A percentile compares a stretch with the other conserved stretches of the same genome.
Conservation (phyloP, 257 asterid species). For the Mitragyna speciosa region DNA sequence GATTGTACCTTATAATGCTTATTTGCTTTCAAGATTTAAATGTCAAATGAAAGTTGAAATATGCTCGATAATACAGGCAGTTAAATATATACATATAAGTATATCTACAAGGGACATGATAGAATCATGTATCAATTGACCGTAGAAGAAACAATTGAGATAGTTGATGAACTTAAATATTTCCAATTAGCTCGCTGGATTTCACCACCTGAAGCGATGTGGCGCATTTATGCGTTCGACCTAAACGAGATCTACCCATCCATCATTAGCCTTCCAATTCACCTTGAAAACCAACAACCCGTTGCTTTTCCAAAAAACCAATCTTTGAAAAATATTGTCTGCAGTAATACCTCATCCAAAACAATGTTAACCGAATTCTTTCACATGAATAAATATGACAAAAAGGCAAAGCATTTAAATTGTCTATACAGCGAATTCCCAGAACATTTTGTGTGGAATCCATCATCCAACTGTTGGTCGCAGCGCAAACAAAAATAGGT, state of each 20-base stretch:
- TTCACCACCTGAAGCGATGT: background rate
- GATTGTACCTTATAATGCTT: background rate
- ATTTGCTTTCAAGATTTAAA: background rate
- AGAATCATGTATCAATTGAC: background rate
- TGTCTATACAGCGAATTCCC: too few relatives aligned
- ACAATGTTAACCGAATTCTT: background rate
- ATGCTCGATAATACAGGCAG: background rate
- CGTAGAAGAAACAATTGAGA: fast-evolving
- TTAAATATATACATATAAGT: background rate
- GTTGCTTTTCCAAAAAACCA: background rate
- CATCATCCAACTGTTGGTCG: too few relatives aligned
- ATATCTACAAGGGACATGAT: background rate
- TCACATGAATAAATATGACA: background rate
- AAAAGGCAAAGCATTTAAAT: background rate
- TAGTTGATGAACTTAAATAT: background rate
- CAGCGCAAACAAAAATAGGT: too few relatives aligned
- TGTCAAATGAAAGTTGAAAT: background rate
- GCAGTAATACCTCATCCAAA: fast-evolving
- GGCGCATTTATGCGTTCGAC: background rate
- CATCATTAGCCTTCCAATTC: background rate
- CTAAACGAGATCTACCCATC: background rate
- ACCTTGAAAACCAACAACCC: background rate
- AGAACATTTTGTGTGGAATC: background rate
- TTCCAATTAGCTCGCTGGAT: background rate
- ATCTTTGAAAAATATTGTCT: background rate